These are phyloP conservation scores for Achaetomium macrosporum DNA, from an alignment of 2,329 filamentous ascomycete species.

Conservation along the genomic window DNA sequence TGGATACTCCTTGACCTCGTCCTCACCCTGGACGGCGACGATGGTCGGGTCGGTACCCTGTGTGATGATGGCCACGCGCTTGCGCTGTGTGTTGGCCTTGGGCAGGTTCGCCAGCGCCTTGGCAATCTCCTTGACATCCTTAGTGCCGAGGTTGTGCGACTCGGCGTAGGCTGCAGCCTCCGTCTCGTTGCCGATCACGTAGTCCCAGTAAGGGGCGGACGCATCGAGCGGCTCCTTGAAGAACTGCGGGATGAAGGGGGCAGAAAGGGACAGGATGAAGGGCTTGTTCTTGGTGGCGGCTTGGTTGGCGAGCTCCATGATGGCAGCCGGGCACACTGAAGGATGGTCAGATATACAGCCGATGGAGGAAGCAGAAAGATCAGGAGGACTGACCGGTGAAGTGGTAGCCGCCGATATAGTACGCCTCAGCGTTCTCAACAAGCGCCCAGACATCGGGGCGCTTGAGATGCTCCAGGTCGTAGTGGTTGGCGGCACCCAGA, in stretches of 20 bases:
- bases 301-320: conserved; percentile 84
- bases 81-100: conserved; percentile 83
- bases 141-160: conserved; percentile 67
- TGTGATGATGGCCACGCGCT: conserved; percentile 84
- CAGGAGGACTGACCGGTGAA: conserved; percentile 56
- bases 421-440: conserved; percentile 80
- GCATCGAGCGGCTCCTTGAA: conserved; percentile 94
- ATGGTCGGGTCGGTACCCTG: conserved; percentile 91
- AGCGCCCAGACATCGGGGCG: conserved; percentile 85
- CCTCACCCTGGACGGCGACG: conserved; percentile 68
- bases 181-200: conserved; percentile 93
- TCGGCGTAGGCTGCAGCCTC: conserved; percentile 86
- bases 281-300: conserved; percentile 84
- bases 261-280: conserved; percentile 86
- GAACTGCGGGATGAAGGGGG: conserved; percentile 93
- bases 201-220: conserved; percentile 87
- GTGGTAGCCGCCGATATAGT: conserved; percentile 95
- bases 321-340: conserved; percentile 79
- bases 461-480: conserved; percentile 91
- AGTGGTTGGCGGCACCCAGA: conserved; percentile 93
- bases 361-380: not conserved
- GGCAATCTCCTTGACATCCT: conserved; percentile 78
- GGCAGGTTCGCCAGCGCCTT: conserved; percentile 79
- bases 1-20: conserved; percentile 67
- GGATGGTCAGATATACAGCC: not conserved